A percentile compares a stretch with the other conserved stretches of the same genome.
Conservation (phyloP, 2,329 filamentous ascomycete genomes). For the Ambrosiella xylebori region DNA sequence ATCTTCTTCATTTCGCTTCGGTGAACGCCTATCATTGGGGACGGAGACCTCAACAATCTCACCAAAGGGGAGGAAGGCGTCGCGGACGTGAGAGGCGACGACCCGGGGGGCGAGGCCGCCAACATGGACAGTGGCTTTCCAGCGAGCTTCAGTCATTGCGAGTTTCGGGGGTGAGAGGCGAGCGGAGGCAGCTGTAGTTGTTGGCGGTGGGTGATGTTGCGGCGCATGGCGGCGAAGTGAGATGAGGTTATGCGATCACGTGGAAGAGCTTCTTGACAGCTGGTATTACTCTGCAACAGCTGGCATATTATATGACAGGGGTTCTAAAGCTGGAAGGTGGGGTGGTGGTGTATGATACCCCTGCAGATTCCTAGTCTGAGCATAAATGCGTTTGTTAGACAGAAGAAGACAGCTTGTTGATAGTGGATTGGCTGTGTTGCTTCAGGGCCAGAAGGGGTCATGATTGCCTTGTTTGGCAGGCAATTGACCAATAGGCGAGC, state of each 20-base stretch:
- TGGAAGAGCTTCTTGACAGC: background rate
- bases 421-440: background rate
- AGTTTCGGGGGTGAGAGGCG: background rate
- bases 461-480: background rate
- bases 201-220: background rate
- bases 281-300: background rate
- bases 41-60: slow-evolving; percentile 84
- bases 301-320: background rate
- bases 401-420: background rate
- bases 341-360: background rate
- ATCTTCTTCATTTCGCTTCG: slow-evolving; percentile 18
- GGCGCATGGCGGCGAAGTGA: background rate
- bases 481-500: slow-evolving; percentile 2
- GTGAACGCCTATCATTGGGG: slow-evolving; percentile 71
- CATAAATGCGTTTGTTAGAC: background rate
- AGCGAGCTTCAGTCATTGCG: slow-evolving; percentile 64
- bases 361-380: background rate
- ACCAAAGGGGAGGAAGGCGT: slow-evolving; percentile 92
- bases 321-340: background rate
- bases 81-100: slow-evolving; percentile 57
- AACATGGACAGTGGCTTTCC: slow-evolving; percentile 85
- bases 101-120: slow-evolving; percentile 72
- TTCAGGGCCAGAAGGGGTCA: background rate
- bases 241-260: slow-evolving; percentile 7
- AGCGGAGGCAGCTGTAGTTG: background rate